Base-by-base conservation (phyloP, 495 filamentous ascomycete genomes). In the Hyaloscypha bicolor region DNA sequence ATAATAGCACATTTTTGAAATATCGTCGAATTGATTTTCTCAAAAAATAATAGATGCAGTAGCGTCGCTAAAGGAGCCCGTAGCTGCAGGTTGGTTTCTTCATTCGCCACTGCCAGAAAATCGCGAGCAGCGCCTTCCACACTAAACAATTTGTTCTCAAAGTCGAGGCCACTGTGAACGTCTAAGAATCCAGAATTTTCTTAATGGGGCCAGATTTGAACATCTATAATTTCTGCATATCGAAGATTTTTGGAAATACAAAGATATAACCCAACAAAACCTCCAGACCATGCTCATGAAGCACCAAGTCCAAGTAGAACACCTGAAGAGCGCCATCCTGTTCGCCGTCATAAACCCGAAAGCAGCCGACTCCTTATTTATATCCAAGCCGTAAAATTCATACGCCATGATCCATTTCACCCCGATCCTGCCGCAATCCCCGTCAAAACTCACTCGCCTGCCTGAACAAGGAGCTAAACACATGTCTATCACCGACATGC, bases 381-480 rank as follows among this genome's bases (percentile, higher is more conserved):
- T 21, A 61, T 45, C 21, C 60, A 25, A 65, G 30, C 39, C 64
- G 64, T 55, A 52, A 65, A 31, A 52, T 33, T 63, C 57, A 31
- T 68, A 66, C 63, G 64, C 63, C 70, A 31, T 69, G 53, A 64
- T 66, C 65, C 56, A 55, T 60, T 8, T 59, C 62, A 68, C 64
- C 53, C 63, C 66, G 70, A 69, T 60, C 66, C 66, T 63, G 66
- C 55, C 58, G 70, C 59, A 69, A 60, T 71, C 51, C 19, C 33
- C 19, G 45, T 57, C 22, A 12, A 53, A 32, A 21, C 22, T 30
- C 9, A 48, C 22, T 39, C 32, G 25, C 60, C 39, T 30, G 8
- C 60, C 12, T 30, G 21, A 3, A 58, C 9, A 48, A 32, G 25
- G 4, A 9, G 16, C 21, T 1, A 39, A 37, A 31, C 51, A 37